phyloP scores from a whole-genome alignment of 2,329 filamentous ascomycete species.

The Colletotrichum liaoningense region DNA sequence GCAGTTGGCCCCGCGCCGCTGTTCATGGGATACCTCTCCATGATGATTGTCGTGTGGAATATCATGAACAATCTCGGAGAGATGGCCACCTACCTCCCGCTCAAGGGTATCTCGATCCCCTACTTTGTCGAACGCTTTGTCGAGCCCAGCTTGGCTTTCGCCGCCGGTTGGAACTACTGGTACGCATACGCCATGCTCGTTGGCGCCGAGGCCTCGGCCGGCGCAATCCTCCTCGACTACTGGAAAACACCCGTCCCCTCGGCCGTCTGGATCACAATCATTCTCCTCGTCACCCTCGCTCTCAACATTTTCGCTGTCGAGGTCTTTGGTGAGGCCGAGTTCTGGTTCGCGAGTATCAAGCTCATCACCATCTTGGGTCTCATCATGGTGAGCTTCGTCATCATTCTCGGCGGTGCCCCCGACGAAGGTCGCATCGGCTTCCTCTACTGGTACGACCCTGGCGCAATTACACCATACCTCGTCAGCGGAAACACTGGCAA shows the following conservation, averaged over 20 bases:
- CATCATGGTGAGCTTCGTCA: slow-evolving; percentile 65
- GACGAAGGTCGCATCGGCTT: slow-evolving; percentile 57
- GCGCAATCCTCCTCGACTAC: slow-evolving; percentile 69
- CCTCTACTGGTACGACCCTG: slow-evolving; percentile 50
- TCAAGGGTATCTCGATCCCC: slow-evolving; percentile 67
- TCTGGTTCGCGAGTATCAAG: slow-evolving; percentile 71
- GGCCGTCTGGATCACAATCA: slow-evolving; percentile 70
- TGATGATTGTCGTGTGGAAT: slow-evolving; percentile 65
- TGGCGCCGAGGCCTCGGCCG: slow-evolving; percentile 68
- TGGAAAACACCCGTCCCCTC: slow-evolving; percentile 65
- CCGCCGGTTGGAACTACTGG: slow-evolving; percentile 71
- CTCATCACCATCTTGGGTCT: slow-evolving; percentile 68
- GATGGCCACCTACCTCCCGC: slow-evolving; percentile 65
- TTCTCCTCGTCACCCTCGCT: slow-evolving; percentile 63
- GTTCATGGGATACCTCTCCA: slow-evolving; percentile 74
- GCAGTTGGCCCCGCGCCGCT: slow-evolving; percentile 73
- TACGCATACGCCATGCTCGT: slow-evolving; percentile 70
- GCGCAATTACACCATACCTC: slow-evolving; percentile 61
- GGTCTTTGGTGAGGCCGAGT: slow-evolving; percentile 71
- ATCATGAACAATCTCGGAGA: slow-evolving; percentile 67
- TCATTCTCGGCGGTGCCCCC: slow-evolving; percentile 67
- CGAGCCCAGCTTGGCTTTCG: slow-evolving; percentile 66
- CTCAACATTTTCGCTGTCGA: slow-evolving; percentile 69
- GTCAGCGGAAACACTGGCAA: slow-evolving; percentile 58
- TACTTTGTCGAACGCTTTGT: slow-evolving; percentile 68